Evolutionary conservation across 2,329 filamentous ascomycete species (phyloP).

Genomic region (Fusarium sp.): DNA sequence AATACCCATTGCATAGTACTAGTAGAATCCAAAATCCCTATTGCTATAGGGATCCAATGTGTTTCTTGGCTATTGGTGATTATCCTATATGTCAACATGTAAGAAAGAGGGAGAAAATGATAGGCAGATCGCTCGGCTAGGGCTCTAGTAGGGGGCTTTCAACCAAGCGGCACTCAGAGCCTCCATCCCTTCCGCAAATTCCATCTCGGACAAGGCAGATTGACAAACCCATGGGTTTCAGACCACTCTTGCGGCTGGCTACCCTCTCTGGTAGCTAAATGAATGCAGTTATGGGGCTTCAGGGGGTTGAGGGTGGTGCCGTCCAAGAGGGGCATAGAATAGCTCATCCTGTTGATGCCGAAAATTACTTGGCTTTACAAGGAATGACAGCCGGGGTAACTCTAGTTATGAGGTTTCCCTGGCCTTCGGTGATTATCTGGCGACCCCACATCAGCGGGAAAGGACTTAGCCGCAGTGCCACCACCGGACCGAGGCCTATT

Average conservation of each 20-base stretch:
- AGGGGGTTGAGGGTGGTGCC: constrained; percentile 84
- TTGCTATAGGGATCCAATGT: background rate
- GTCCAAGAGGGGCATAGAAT: constrained; percentile 75
- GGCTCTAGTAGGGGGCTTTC: background rate
- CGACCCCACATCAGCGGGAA: background rate
- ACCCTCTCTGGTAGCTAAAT: constrained; percentile 19
- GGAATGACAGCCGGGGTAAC: background rate
- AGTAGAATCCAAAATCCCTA: background rate
- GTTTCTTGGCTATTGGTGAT: background rate
- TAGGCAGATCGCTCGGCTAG: background rate
- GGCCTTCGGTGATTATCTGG: background rate
- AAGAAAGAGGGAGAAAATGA: background rate
- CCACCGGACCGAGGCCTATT: background rate
- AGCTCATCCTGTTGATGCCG: background rate
- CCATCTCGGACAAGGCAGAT: background rate
- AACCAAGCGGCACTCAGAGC: background rate
- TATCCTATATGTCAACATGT: background rate
- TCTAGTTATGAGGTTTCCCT: background rate
- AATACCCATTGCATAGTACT: background rate
- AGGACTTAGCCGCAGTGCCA: background rate
- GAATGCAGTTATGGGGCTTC: constrained; percentile 79
- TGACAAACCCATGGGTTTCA: background rate
- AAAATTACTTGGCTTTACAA: background rate
- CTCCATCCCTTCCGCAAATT: background rate
- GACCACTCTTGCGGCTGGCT: background rate